These are phyloP conservation scores for Penicillium sp. DNA, from an alignment of 2,329 filamentous ascomycete species.

Conservation along the genomic window DNA sequence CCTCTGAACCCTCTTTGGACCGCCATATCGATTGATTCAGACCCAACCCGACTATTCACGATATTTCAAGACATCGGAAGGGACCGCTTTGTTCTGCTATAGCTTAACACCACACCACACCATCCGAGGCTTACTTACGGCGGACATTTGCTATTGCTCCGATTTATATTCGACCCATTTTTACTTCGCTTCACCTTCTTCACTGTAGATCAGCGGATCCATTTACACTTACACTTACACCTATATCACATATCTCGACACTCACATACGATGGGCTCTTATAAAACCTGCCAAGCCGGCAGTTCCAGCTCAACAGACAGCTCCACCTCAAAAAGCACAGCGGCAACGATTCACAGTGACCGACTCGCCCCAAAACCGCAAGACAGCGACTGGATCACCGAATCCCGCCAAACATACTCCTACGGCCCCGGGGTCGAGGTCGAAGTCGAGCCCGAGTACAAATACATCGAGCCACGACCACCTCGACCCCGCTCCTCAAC, in stretches of 20 bases:
- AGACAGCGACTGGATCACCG: conserved; percentile 5
- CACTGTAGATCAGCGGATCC: conserved; percentile 9
- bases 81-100: conserved; percentile 4
- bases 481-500: conserved; percentile 55
- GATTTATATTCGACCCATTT: conserved; percentile 2
- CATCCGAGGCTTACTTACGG: conserved; percentile 7
- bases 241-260: background rate
- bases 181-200: conserved; percentile 1
- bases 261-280: conserved; percentile 28
- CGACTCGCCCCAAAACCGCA: conserved; percentile 27
- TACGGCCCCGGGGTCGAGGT: background rate
- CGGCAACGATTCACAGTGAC: conserved; percentile 38
- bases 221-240: background rate
- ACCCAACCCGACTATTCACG: conserved; percentile 1
- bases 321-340: conserved; percentile 42
- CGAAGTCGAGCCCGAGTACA: background rate
- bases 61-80: background rate
- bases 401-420: background rate
- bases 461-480: conserved; percentile 2
- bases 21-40: background rate
- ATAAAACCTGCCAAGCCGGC: conserved; percentile 28
- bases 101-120: conserved; percentile 1
- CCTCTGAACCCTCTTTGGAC: conserved; percentile 1
- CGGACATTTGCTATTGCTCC: background rate
- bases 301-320: conserved; percentile 41